Evolutionary conservation across 768 basidiomycete genomes (phyloP).

Genomic region (Leccinum variicolor): DNA sequence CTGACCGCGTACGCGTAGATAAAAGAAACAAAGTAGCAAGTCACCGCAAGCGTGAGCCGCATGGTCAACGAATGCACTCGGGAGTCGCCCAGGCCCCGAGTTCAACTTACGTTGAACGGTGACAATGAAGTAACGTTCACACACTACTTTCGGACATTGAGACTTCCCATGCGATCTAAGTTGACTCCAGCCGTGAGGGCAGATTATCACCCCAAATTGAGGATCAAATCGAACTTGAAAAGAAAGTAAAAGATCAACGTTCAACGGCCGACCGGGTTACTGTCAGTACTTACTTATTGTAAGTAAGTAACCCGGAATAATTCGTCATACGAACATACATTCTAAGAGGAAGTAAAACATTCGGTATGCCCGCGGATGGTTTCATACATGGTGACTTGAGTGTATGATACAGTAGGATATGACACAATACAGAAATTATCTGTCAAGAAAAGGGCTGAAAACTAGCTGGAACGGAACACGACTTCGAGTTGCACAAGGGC

Average conservation of each 20-base stretch:
- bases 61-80: neutral
- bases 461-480: neutral
- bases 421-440: neutral
- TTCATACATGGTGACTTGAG: constrained; percentile 7
- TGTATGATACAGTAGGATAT: constrained; percentile 12
- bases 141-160: neutral
- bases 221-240: neutral
- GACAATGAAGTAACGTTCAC: neutral
- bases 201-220: neutral
- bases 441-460: neutral
- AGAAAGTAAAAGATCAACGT: too few species aligned
- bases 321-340: neutral
- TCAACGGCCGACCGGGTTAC: too few species aligned
- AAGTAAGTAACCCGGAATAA: neutral
- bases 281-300: too few species aligned
- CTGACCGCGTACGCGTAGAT: constrained; percentile 15
- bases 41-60: neutral
- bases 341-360: neutral
- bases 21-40: constrained; percentile 1
- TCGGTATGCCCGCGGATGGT: neutral
- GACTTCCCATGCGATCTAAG: too few species aligned
- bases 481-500: neutral
- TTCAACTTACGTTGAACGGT: too few species aligned
- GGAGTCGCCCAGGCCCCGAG: too few species aligned
- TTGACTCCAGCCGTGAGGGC: neutral